phyloP scores from a whole-genome alignment of 2,329 filamentous ascomycete genomes.

The Aspergillus tubingensis region DNA sequence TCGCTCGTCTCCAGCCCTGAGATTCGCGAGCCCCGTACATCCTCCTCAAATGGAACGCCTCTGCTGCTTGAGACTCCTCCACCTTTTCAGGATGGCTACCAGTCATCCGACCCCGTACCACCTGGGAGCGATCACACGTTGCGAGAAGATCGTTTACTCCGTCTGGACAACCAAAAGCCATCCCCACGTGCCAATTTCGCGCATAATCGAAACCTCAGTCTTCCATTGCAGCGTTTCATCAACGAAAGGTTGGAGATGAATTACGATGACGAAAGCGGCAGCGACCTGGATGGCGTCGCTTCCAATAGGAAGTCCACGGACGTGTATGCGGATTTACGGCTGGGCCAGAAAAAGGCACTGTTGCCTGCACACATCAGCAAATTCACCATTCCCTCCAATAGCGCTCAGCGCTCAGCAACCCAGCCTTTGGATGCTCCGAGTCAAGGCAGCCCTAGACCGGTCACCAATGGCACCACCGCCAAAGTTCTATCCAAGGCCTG shows the following conservation, averaged over 20 bases:
- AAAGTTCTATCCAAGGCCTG: constrained; percentile 14
- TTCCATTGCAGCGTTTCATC: constrained; percentile 44
- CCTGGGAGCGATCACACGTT: constrained; percentile 30
- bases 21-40: constrained; percentile 27
- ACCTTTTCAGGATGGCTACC: constrained; percentile 23
- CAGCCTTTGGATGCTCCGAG: constrained; percentile 19
- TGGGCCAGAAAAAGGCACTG: background rate
- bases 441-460: constrained; percentile 19
- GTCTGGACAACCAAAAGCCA: constrained; percentile 28
- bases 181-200: constrained; percentile 26
- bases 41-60: constrained; percentile 31
- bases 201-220: constrained; percentile 37
- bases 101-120: constrained; percentile 20
- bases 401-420: constrained; percentile 6
- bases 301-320: constrained; percentile 19
- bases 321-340: constrained; percentile 28
- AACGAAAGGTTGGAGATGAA: constrained; percentile 38
- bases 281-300: constrained; percentile 14
- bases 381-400: constrained; percentile 11
- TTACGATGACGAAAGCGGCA: constrained; percentile 22
- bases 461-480: constrained; percentile 4
- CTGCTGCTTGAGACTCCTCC: constrained; percentile 27
- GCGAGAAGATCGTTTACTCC: constrained; percentile 34
- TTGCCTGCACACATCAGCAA: constrained; percentile 19
- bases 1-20: constrained; percentile 35